Evolutionary conservation across 768 basidiomycete genomes (phyloP).

Genomic region (Boletus huronensis): DNA sequence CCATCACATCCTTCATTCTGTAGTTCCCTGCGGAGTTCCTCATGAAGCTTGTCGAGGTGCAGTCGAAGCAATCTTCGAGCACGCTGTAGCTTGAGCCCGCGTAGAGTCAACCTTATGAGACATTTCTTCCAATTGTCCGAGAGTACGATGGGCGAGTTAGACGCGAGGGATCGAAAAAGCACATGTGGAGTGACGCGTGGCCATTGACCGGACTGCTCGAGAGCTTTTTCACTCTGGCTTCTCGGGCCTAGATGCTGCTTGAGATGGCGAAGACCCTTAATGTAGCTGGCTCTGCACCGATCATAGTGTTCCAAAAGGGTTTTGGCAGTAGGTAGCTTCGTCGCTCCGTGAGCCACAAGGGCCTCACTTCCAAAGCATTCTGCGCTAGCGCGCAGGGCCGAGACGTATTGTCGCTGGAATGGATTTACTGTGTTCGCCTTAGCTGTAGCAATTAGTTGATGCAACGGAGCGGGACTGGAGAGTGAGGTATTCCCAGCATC

Average conservation of each 20-base stretch:
- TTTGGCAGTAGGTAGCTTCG: not conserved
- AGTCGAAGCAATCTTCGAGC: conserved; percentile 34
- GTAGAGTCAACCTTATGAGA: conserved; percentile 30
- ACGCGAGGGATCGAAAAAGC: conserved; percentile 33
- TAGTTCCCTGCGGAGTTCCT: conserved; percentile 32
- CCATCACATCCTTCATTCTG: conserved; percentile 24
- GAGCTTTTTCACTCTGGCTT: conserved; percentile 15
- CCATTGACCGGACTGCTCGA: conserved; percentile 33
- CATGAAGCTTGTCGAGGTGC: conserved; percentile 16
- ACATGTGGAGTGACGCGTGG: conserved; percentile 33
- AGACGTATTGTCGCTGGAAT: conserved; percentile 12
- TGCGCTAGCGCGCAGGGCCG: conserved; percentile 8
- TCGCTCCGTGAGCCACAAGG: not conserved
- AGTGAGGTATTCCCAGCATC: too few relatives aligned
- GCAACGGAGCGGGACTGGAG: not conserved
- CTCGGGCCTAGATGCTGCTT: conserved; percentile 10
- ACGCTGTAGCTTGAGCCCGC: conserved; percentile 35
- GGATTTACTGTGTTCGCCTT: conserved; percentile 4
- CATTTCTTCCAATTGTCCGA: conserved; percentile 29
- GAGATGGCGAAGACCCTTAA: not conserved
- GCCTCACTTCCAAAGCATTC: conserved; percentile 7
- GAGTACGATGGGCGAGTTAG: conserved; percentile 15
- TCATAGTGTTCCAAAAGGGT: conserved; percentile 9
- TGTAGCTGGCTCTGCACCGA: conserved; percentile 6
- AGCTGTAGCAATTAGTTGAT: conserved; percentile 2